A percentile compares a stretch with the other conserved stretches of the same genome.
Conservation (phyloP, 345 rosid species). For the Populus euphratica region DNA sequence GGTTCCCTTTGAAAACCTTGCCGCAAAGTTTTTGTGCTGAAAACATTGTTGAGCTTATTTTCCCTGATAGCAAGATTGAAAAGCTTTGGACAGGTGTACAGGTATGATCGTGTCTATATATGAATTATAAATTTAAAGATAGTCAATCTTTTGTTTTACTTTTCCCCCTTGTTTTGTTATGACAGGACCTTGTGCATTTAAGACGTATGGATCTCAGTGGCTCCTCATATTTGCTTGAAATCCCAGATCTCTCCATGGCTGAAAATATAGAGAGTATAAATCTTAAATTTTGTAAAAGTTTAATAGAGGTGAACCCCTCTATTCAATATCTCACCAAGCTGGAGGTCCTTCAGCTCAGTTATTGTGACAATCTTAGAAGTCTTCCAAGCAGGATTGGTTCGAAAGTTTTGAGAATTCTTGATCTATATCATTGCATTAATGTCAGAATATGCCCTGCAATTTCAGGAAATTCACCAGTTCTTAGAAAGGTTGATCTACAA, state of each 20-base stretch:
- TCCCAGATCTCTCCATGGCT: slow-evolving; percentile 8
- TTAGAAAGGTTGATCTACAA: background rate
- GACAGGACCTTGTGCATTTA: background rate
- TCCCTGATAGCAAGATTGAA: background rate
- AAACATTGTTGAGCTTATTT: background rate
- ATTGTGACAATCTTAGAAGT: background rate
- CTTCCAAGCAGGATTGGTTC: slow-evolving; percentile 3
- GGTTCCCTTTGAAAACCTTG: background rate
- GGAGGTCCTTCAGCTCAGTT: background rate
- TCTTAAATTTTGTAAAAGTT: background rate
- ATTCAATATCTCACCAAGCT: slow-evolving; percentile 2
- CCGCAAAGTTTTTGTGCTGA: slow-evolving; percentile 2
- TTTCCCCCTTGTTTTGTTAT: background rate
- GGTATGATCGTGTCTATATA: background rate
- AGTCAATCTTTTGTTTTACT: background rate
- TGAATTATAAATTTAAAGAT: background rate
- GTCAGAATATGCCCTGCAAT: background rate
- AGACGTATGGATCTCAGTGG: background rate
- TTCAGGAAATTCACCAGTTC: background rate
- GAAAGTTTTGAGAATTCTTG: background rate
- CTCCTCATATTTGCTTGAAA: background rate
- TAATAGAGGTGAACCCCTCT: background rate
- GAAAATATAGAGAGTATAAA: background rate
- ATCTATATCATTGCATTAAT: background rate
- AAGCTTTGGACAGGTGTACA: background rate